Evolutionary conservation across 1,284 basidiomycete genomes (phyloP).

Genomic region (Boletellus deceptivus): DNA sequence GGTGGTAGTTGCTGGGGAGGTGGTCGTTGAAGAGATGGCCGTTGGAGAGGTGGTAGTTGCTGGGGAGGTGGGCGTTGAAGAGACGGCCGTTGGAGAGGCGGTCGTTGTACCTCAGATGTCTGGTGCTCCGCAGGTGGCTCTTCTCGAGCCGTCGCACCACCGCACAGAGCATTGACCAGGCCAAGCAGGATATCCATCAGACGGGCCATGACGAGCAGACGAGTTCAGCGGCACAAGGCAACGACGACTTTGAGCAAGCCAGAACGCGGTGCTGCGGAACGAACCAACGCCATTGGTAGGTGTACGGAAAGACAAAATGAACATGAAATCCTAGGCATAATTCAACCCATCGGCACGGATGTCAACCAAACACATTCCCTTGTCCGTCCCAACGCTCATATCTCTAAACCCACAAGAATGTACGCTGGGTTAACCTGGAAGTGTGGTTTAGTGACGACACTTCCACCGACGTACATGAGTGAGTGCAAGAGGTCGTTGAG

Average conservation of each 20-base stretch:
- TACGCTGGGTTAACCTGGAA: conserved; percentile 69
- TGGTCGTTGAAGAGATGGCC: no score
- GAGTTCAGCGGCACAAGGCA: no score
- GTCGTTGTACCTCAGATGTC: conserved; percentile 9
- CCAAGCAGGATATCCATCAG: conserved; percentile 28
- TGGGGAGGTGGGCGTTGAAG: conserved; percentile 2
- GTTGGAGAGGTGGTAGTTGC: no score
- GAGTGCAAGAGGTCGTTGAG: conserved; percentile 70
- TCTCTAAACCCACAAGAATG: conserved; percentile 75
- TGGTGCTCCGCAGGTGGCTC: conserved; percentile 7
- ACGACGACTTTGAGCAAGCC: no score
- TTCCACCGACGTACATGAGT: conserved; percentile 80
- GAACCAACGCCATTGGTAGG: conserved; percentile 1
- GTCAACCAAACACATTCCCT: conserved; percentile 29
- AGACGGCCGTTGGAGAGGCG: background rate
- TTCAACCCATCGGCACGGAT: conserved; percentile 28
- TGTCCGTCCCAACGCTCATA: conserved; percentile 40
- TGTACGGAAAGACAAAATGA: conserved; percentile 7
- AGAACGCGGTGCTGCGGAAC: background rate
- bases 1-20: no score
- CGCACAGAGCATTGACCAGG: conserved; percentile 25
- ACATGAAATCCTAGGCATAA: background rate
- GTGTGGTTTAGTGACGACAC: conserved; percentile 71
- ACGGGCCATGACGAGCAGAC: conserved; percentile 16
- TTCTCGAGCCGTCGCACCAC: conserved; percentile 19